Base-by-base conservation (phyloP, 2,329 filamentous ascomycete genomes). In the Anisogramma anomala region DNA sequence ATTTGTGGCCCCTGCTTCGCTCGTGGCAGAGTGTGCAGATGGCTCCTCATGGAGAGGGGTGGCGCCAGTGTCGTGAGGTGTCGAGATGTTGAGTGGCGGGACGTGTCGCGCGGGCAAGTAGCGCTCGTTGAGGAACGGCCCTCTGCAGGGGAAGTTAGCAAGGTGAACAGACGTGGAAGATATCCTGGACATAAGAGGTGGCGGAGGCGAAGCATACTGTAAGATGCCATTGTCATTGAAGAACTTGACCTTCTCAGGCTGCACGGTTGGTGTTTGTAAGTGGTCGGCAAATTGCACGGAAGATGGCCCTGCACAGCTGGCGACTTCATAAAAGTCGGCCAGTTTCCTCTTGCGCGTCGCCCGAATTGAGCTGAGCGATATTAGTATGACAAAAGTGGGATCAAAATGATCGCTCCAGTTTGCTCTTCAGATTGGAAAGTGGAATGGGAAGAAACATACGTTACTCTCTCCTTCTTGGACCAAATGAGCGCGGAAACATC, bases 331-430 rank as follows among this genome's bases (percentile, higher is more conserved):
- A 55, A 94, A 74, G 68, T 91, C 83, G 61, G 82, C 81, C 60
- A 94, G 74, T 72, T 93, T 93, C 64, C 85, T 80, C 76, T 93
- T 91, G 65, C 84, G 82, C 72, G 83, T 85, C 64, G 72, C 74
- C 71, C 83, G 76, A 73, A 82, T 79, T 74, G 74, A 71, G 66
- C 78, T 82, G 58, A 45, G 52, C 48, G 48, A 18, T 30, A 58
- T 74, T 49, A 76, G 62, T 55, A 69, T 43, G 44, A 46, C 55
- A 38, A 64, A 66, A 63, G 54, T 53, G 41, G 58, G 50, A 72
- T 65, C 59, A 52, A 62, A 60, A 52, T 56, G 52, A 68, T 69
- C 66, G 66, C 63, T 67, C 66, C 65, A 68, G 58, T 57, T 52
- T 50, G 63, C 64, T 63, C 67, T 67, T 63, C 70, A 60, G 41